Evolutionary conservation across 2,329 filamentous ascomycete species (phyloP).

Genomic region (Scorias spongiosa): DNA sequence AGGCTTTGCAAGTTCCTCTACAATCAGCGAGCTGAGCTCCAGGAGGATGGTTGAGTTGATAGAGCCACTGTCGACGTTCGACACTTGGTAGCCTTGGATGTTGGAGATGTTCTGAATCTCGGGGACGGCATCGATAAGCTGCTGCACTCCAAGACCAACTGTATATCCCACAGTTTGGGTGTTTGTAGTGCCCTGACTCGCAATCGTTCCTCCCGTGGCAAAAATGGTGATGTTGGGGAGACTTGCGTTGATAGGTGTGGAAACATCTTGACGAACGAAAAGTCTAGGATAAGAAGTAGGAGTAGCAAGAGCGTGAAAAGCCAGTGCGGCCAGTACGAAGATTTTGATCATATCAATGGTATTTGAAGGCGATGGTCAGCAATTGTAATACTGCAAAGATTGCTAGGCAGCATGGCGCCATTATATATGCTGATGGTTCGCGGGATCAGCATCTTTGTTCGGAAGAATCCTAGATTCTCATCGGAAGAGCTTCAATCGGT

Average conservation of each 20-base stretch:
- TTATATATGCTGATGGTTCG: no score
- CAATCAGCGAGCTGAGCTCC: constrained; percentile 33
- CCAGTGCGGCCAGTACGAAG: no score
- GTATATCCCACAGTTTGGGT: constrained; percentile 42
- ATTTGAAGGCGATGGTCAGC: no score
- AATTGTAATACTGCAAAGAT: no score
- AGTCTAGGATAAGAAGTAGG: background rate
- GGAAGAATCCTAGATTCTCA: no score
- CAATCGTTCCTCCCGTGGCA: constrained; percentile 45
- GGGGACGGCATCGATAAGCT: constrained; percentile 40
- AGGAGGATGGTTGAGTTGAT: constrained; percentile 36
- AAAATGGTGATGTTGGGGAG: constrained; percentile 44
- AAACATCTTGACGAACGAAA: constrained; percentile 2
- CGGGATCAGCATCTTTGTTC: no score
- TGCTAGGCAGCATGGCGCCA: no score
- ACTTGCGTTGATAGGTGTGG: constrained; percentile 24
- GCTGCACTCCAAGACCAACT: constrained; percentile 34
- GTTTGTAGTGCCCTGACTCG: constrained; percentile 34
- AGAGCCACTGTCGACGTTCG: constrained; percentile 20
- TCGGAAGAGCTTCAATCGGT: no score
- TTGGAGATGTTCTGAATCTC: constrained; percentile 40
- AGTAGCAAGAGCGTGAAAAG: no score
- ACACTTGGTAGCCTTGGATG: constrained; percentile 33
- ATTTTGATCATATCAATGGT: no score
- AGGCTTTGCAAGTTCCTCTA: constrained; percentile 31